Percentiles rank a stretch among this genome's conserved stretches.
phyloP scores from a whole-genome alignment of 2,329 filamentous ascomycete species.

The Alternaria sp. region DNA sequence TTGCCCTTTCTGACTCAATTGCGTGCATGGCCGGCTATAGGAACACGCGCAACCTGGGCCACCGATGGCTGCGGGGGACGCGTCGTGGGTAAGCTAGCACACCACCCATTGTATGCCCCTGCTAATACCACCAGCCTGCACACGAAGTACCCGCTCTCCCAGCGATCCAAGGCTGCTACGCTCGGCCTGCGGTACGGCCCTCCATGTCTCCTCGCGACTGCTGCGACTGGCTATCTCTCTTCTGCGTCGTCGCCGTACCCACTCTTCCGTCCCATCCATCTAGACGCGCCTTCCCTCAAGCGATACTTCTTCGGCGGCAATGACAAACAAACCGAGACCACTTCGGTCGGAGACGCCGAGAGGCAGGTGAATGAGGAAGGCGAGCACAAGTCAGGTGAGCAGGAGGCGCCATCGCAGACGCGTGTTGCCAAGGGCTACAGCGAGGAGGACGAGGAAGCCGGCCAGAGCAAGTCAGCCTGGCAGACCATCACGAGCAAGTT shows the following conservation, averaged over 20 bases:
- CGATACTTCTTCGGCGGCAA: constrained; percentile 11
- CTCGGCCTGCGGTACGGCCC: constrained; percentile 38
- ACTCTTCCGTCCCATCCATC: constrained; percentile 29
- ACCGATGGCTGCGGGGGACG: constrained; percentile 36
- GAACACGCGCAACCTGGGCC: constrained; percentile 32
- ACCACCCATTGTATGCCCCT: not conserved
- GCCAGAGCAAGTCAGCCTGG: constrained; percentile 36
- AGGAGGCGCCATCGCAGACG: constrained; percentile 45
- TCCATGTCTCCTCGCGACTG: constrained; percentile 32
- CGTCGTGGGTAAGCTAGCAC: constrained; percentile 32
- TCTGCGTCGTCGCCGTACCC: constrained; percentile 21
- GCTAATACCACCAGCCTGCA: constrained; percentile 30
- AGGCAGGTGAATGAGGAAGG: constrained; percentile 19
- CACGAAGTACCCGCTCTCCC: constrained; percentile 18
- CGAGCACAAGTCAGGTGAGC: constrained; percentile 30
- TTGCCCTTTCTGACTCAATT: not conserved
- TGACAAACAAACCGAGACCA: constrained; percentile 23
- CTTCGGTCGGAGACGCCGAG: constrained; percentile 26
- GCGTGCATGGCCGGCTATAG: constrained; percentile 34
- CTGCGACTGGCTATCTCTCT: constrained; percentile 30
- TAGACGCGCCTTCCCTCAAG: constrained; percentile 39
- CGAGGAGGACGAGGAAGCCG: constrained; percentile 25
- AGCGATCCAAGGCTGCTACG: constrained; percentile 16
- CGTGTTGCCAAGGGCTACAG: constrained; percentile 34
- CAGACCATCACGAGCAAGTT: constrained; percentile 41